These are phyloP conservation scores for Eucalyptus paniculata DNA, from an alignment of 345 rosid genomes.

Conservation along the genomic window DNA sequence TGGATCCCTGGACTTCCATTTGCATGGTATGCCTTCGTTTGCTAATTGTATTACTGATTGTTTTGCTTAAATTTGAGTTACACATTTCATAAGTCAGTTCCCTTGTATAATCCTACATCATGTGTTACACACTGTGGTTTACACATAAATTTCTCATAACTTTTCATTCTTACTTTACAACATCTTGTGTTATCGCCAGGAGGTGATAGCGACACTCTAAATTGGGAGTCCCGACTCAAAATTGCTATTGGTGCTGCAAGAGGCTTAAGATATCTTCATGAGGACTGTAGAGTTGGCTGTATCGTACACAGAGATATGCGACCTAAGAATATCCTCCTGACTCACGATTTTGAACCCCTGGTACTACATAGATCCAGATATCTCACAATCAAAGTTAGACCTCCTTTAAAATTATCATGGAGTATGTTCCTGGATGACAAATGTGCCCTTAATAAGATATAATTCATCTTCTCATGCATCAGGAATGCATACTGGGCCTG, in stretches of 20 bases:
- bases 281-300: constrained; percentile 77
- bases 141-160: neutral
- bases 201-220: constrained; percentile 10
- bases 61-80: neutral
- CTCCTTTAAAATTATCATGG: neutral
- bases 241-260: constrained; percentile 63
- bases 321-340: constrained; percentile 51
- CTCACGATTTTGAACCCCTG: constrained; percentile 71
- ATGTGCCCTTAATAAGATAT: neutral
- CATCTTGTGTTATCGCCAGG: constrained; percentile 19
- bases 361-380: constrained; percentile 6
- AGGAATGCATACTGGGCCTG: neutral
- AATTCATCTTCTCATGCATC: neutral
- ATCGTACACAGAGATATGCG: constrained; percentile 59
- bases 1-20: constrained; percentile 55
- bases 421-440: neutral
- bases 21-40: constrained; percentile 33
- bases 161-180: neutral
- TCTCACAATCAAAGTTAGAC: neutral
- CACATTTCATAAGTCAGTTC: neutral
- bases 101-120: neutral
- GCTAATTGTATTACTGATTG: neutral
- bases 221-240: constrained; percentile 49
- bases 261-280: constrained; percentile 66
- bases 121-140: neutral